These are phyloP conservation scores for Yarrowia bubula DNA, from an alignment of 805 yeast genomes.

Conservation along the genomic window DNA sequence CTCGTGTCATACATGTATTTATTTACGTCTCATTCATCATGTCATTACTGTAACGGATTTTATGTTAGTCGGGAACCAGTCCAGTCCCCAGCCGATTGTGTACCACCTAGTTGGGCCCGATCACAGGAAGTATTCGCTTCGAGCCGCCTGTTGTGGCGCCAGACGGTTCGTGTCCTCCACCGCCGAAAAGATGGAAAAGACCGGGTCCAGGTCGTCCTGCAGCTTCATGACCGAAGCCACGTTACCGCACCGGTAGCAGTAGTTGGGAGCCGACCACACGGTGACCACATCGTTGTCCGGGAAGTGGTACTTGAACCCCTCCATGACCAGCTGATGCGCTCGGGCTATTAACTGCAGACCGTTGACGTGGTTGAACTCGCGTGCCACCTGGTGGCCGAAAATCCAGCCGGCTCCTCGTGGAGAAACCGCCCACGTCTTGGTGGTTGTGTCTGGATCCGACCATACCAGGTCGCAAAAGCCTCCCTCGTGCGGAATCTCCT, in stretches of 20 bases:
- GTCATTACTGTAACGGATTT: conserved; percentile 26
- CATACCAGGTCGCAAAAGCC: conserved; percentile 96
- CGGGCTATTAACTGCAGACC: conserved; percentile 85
- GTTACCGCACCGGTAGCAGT: conserved; percentile 96
- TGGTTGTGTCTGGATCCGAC: conserved; percentile 95
- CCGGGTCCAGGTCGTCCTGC: conserved; percentile 80
- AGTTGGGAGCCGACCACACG: conserved; percentile 97
- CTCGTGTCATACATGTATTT: background rate
- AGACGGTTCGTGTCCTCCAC: conserved; percentile 46
- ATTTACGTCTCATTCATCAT: conserved; percentile 20
- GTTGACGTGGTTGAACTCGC: conserved; percentile 95
- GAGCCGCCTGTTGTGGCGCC: conserved; percentile 34
- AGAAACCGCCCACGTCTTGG: conserved; percentile 94
- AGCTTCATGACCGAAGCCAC: conserved; percentile 98
- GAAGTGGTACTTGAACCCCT: conserved; percentile 94
- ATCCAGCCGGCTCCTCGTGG: conserved; percentile 99
- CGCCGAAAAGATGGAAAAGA: conserved; percentile 90
- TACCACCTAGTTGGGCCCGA: background rate
- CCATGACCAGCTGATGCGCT: conserved; percentile 98
- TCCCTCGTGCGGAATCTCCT: conserved; percentile 98
- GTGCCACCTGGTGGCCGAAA: conserved; percentile 88
- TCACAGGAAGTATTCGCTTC: conserved; percentile 36
- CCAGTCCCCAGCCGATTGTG: conserved; percentile 12
- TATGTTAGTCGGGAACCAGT: background rate
- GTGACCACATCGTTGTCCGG: conserved; percentile 95